phyloP scores from a whole-genome alignment of 2,329 filamentous ascomycete species.

The Huntiella moniliformis region DNA sequence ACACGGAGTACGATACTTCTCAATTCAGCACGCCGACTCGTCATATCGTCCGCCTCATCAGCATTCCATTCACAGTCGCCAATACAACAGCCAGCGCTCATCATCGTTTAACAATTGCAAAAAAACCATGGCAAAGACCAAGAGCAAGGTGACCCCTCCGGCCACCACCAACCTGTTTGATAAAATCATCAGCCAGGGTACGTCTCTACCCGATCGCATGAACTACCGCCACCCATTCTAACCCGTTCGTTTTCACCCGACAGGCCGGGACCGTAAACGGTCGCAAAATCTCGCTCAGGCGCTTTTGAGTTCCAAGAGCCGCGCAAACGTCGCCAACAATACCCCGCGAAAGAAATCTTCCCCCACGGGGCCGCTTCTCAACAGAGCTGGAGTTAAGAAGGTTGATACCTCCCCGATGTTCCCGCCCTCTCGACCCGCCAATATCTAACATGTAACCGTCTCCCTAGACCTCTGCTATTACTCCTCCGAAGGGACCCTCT shows the following conservation, averaged over 20 bases:
- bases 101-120: too few relatives aligned
- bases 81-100: too few relatives aligned
- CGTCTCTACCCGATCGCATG: constrained; percentile 4
- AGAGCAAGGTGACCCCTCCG: constrained; percentile 14
- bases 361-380: constrained; percentile 41
- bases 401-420: constrained; percentile 20
- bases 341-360: constrained; percentile 19
- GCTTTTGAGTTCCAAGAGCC: constrained; percentile 44
- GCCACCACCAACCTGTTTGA: constrained; percentile 31
- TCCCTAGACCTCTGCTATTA: neutral
- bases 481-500: neutral
- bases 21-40: too few relatives aligned
- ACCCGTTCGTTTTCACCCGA: neutral
- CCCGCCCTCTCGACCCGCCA: neutral
- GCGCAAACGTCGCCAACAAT: constrained; percentile 35
- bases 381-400: constrained; percentile 57
- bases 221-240: neutral
- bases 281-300: constrained; percentile 52
- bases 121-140: too few relatives aligned
- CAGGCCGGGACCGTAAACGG: constrained; percentile 50
- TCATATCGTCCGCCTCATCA: too few relatives aligned
- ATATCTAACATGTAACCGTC: neutral
- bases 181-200: constrained; percentile 36
- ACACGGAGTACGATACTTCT: too few relatives aligned
- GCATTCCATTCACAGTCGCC: too few relatives aligned